phyloP scores from a whole-genome alignment of 805 yeast species.

The Yamadazyma philogaea region DNA sequence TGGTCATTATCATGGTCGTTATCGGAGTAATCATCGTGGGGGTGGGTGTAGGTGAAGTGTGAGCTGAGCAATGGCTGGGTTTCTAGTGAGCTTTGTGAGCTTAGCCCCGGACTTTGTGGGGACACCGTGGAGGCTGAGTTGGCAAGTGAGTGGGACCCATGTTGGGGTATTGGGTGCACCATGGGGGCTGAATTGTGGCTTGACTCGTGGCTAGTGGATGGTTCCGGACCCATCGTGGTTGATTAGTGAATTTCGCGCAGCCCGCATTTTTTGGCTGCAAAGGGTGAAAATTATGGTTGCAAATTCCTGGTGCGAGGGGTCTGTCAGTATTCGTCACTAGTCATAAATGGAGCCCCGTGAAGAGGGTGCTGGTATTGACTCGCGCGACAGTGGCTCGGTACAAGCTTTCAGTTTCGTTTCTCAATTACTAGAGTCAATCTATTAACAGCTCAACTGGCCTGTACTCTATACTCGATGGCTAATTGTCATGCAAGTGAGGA shows the following conservation, averaged over 20 bases:
- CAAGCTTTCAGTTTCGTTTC: no score
- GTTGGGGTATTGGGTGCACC: not conserved
- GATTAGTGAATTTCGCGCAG: not conserved
- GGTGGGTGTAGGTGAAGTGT: slow-evolving; percentile 1
- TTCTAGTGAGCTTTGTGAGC: not conserved
- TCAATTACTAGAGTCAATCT: no score
- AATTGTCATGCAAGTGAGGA: no score
- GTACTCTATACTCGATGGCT: no score
- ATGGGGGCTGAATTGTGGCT: no score
- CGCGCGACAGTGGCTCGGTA: no score
- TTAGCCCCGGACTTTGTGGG: slow-evolving; percentile 5
- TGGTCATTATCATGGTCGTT: not conserved
- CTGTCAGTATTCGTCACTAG: no score
- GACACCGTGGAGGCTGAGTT: not conserved
- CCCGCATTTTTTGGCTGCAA: slow-evolving; percentile 3
- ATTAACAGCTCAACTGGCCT: no score
- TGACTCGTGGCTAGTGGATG: not conserved
- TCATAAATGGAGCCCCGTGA: no score
- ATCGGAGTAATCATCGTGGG: not conserved
- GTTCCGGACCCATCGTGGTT: not conserved
- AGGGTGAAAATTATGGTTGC: not conserved
- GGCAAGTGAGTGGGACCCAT: not conserved
- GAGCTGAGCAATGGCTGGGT: slow-evolving; percentile 5
- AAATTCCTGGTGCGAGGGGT: no score
- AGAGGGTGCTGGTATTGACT: no score